phyloP scores from a whole-genome alignment of 306 rosid species.

The Lupinus albus region DNA sequence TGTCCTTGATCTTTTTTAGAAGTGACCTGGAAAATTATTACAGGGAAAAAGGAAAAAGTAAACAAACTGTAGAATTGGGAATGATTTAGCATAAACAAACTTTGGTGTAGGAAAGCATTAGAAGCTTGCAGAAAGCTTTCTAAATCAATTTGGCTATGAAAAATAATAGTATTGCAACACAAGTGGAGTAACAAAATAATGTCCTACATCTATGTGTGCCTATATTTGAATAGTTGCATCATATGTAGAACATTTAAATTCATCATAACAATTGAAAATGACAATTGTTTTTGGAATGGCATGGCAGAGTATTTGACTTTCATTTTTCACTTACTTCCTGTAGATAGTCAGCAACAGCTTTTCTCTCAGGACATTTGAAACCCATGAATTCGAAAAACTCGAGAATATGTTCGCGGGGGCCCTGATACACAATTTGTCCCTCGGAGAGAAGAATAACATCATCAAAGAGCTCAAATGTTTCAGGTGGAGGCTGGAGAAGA shows the following conservation, averaged over 20 bases:
- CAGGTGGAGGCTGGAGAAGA: slow-evolving; percentile 39
- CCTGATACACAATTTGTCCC: slow-evolving; percentile 34
- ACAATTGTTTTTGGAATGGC: no score
- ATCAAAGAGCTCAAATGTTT: slow-evolving; percentile 37
- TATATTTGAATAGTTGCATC: background rate
- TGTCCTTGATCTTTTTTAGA: slow-evolving; percentile 33
- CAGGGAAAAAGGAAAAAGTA: background rate
- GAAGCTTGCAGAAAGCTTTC: background rate
- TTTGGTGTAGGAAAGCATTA: background rate
- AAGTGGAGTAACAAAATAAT: no score
- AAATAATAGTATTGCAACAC: no score
- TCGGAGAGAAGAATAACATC: slow-evolving; percentile 34
- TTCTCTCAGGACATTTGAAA: slow-evolving; percentile 32
- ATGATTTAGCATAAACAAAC: background rate
- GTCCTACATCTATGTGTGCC: background rate
- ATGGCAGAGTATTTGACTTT: no score
- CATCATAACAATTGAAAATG: background rate
- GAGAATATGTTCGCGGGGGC: slow-evolving; percentile 26
- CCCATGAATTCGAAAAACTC: slow-evolving; percentile 35
- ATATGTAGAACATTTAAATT: background rate
- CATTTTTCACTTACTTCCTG: slow-evolving; percentile 35
- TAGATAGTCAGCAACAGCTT: slow-evolving; percentile 33
- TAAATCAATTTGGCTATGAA: background rate
- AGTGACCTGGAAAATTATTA: slow-evolving; percentile 6
- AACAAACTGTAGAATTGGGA: background rate